These are phyloP conservation scores for Babesia ovis DNA, from an alignment of 169 alveolate genomes.

Conservation along the genomic window DNA sequence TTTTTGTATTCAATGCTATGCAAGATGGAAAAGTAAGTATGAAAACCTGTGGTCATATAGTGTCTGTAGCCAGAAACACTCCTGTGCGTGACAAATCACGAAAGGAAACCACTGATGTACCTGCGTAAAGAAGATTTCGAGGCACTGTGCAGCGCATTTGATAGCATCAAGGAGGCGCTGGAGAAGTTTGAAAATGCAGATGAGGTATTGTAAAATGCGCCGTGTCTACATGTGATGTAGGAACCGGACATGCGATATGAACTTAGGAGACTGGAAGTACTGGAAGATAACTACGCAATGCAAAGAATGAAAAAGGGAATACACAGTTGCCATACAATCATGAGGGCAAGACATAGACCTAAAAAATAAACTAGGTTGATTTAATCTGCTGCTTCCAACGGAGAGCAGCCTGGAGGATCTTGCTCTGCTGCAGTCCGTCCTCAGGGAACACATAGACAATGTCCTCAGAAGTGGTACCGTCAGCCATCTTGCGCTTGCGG, in stretches of 20 bases:
- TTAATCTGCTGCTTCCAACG: slow-evolving; percentile 44
- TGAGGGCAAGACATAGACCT: slow-evolving; percentile 55
- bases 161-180: slow-evolving; percentile 49
- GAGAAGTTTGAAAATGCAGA: slow-evolving; percentile 9
- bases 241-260: slow-evolving; percentile 52
- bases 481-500: slow-evolving; percentile 69
- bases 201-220: background rate
- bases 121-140: slow-evolving; percentile 69
- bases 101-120: slow-evolving; percentile 75
- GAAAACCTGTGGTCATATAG: background rate
- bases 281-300: slow-evolving; percentile 61
- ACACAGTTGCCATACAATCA: slow-evolving; percentile 73
- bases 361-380: slow-evolving; percentile 35
- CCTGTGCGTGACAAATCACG: slow-evolving; percentile 72
- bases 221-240: background rate
- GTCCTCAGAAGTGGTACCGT: slow-evolving; percentile 69
- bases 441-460: slow-evolving; percentile 78
- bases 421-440: slow-evolving; percentile 73
- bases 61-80: slow-evolving; percentile 57
- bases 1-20: slow-evolving; percentile 62
- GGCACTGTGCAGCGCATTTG: slow-evolving; percentile 34
- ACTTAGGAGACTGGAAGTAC: slow-evolving; percentile 29
- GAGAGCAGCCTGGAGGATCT: slow-evolving; percentile 60
- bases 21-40: slow-evolving; percentile 43
- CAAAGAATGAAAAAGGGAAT: slow-evolving; percentile 77